phyloP scores from a whole-genome alignment of 805 yeast species.

The Saccharomycopsis oosterbeekiorum region DNA sequence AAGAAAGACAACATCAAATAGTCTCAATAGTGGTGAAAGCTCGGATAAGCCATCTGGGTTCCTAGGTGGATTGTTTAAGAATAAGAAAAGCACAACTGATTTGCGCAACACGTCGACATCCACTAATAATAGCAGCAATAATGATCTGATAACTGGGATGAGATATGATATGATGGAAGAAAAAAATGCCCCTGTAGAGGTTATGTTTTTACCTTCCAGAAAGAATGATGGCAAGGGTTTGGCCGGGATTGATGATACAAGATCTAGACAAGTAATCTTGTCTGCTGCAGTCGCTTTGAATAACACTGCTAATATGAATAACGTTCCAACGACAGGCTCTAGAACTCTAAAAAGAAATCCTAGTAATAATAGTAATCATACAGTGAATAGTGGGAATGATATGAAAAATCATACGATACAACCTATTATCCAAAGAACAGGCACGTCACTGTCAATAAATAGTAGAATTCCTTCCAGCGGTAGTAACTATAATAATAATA shows the following conservation, averaged over 20 bases:
- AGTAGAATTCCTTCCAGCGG: not conserved
- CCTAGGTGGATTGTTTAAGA: slow-evolving; percentile 16
- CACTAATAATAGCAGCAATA: not conserved
- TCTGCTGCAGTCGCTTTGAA: not conserved
- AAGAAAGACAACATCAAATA: not conserved
- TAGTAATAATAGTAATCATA: not conserved
- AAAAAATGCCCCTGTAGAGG: slow-evolving; percentile 18
- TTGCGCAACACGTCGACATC: not conserved
- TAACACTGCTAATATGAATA: not conserved
- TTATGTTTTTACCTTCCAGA: slow-evolving; percentile 15
- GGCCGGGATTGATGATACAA: not conserved
- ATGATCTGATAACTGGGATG: slow-evolving; percentile 9
- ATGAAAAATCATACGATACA: not conserved
- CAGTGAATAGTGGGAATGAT: not conserved
- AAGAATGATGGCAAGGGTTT: not conserved
- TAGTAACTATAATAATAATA: not conserved
- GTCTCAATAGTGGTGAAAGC: not conserved
- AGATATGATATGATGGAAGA: slow-evolving; percentile 17
- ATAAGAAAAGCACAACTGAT: not conserved
- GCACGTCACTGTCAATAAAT: not conserved
- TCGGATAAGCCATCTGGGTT: slow-evolving; percentile 7
- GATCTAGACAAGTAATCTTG: slow-evolving; percentile 3
- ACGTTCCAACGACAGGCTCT: not conserved
- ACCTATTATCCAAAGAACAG: not conserved
- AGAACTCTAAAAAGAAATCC: slow-evolving; percentile 1